phyloP scores from a whole-genome alignment of 1,139 yeast species.

The Hanseniaspora uvarum region DNA sequence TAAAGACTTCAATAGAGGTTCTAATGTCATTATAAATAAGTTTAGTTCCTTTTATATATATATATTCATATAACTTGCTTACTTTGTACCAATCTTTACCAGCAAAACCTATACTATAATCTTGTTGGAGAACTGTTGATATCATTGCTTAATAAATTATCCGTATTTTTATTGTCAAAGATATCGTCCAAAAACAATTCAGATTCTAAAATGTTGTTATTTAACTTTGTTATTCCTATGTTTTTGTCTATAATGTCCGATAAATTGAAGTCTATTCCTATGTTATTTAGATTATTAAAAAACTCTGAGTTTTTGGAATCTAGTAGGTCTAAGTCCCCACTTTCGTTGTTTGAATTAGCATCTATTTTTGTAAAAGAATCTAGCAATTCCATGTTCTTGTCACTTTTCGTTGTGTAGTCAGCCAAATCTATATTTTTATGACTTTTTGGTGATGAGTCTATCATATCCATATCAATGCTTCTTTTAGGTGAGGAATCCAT shows the following conservation, averaged over 20 bases:
- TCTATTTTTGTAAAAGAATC: neutral
- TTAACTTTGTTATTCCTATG: neutral
- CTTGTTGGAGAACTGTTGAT: conserved; percentile 5
- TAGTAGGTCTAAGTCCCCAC: neutral
- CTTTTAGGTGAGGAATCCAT: neutral
- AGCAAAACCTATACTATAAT: neutral
- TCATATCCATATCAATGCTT: neutral
- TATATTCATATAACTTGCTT: neutral
- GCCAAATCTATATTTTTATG: neutral
- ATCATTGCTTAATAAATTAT: neutral
- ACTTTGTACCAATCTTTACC: neutral
- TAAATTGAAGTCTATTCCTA: conserved; percentile 11
- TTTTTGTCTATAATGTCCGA: conserved; percentile 1
- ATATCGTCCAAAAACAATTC: neutral
- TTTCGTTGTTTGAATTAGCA: neutral
- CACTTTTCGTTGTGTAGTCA: neutral
- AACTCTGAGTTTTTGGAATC: conserved; percentile 5
- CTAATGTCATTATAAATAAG: no score
- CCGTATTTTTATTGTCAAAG: neutral
- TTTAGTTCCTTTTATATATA: no score
- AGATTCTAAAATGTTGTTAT: neutral
- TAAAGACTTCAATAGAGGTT: no score
- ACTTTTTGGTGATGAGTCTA: neutral
- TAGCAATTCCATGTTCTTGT: neutral
- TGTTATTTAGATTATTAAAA: conserved; percentile 3